Evolutionary conservation across 228 moss, liverwort and hornwort species (phyloP), one percentile per base, ranked within the genome.

Genomic region (Sphagnum magellanicum): DNA sequence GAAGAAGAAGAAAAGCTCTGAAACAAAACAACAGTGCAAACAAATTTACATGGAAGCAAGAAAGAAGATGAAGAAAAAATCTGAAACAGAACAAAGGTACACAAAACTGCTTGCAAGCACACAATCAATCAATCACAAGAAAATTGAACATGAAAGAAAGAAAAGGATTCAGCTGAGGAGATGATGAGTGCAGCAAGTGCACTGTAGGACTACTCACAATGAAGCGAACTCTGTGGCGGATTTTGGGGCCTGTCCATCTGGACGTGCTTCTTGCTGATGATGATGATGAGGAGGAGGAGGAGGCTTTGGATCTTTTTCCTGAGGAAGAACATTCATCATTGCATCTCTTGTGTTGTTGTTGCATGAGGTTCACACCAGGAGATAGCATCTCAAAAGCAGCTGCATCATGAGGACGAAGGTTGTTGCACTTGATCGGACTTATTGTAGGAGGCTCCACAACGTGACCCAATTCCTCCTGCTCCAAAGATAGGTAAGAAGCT

Each of bases 301-400:
- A 76, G 46, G 65, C 61, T 32, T 32, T 32, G 32, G 32, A 32
- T 32, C 32, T 32, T 32, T 2, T 32, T 32, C 32, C 32, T 32
- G 32, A 32, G 32, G 32, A 32, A 32, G 32, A 32, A 3, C 32
- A 32, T 32, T 32, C 32, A 32, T 3, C 32, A 32, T 32, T 32
- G 32, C 32, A 32, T 46, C 64, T 69, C 66, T 52, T 81, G 50
- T 70, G 74, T 61, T 68, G 74, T 68, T 75, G 72, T 49, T 72
- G 32, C 61, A 70, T 51, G 63, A 72, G 66, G 32, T 69, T 72
- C 52, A 63, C 83, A 63, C 77, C 73, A 10, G 84, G 78, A 16
- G 84, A 78, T 60, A 81, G 68, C 67, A 76, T 47, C 74, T 81
- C 78, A 60, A 84, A 70, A 32, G 81, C 81, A 51, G 81, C 72